Evolutionary conservation across 768 basidiomycete species (phyloP), one percentile per base, ranked within the genome.

Genomic region (Termitomyces sp.): DNA sequence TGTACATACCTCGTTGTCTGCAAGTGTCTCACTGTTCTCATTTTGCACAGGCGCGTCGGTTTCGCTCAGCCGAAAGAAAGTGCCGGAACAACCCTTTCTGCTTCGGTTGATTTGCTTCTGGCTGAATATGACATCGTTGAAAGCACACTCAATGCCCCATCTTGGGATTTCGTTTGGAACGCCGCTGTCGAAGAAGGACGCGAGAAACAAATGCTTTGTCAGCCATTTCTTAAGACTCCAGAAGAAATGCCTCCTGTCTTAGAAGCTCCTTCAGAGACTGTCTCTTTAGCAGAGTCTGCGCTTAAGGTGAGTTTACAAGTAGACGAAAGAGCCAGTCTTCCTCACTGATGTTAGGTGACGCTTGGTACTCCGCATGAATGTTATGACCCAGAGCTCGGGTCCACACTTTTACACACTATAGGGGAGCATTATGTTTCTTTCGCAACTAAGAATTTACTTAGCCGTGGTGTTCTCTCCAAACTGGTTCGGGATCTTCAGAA

Each of bases 91-190:
- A 64, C 65, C 10, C 69, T 89, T 51, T 79, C 82, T 5, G 63
- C 64, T 28, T 76, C 77, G 26, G 65, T 84, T 30, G 74, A 77
- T 26, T 72, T 77, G 35, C 73, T 89, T 33, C 33, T 74, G 6
- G 63, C 71, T 10, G 65, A 73, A 14, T 89, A 79, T 61, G 80
- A 87, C 9, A 70, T 91, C 30, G 67, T 72, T 23, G 84, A 85
- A 61, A 78, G 75, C 46, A 64, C 64, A 14, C 67, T 69, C 4
- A 68, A 66, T 12, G 70, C 73, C 1, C 81, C 87, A 0, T 62
- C 77, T 5, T 90, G 83, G 82, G 89, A 91, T 60, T 89, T 89
- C 67, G 77, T 93, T 71, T 92, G 87, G 85, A 88, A 79, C 63
- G 78, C 80, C 1, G 68, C 77, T 16, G 86, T 88, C 1, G 91